Base-by-base conservation (phyloP, 768 basidiomycete species). In the Pulveroboletus sp. region DNA sequence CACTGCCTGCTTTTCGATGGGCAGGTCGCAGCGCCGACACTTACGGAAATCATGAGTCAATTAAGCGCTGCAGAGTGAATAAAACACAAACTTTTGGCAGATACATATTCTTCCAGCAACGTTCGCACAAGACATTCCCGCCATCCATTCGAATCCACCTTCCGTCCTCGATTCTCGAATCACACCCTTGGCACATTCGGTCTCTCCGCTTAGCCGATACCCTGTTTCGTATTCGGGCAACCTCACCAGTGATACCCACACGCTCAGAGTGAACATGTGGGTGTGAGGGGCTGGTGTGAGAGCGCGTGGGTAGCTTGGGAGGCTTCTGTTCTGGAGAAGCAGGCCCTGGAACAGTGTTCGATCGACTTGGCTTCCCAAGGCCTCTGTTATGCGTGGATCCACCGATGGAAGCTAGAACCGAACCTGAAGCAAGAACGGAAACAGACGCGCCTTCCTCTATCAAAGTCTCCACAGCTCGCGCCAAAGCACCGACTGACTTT, bases 91-190 rank as follows among this genome's bases (percentile, higher is more conserved):
- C 90, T 75, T 92, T 93, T 52, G 94, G 94, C 53, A 97, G 69
- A 72, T 95, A 97, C 85, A 94, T 87, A 60, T 88, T 84, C 75
- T 95, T 97, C 94, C 94, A 97, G 66, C 94, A 94, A 59, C 69
- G 70, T 62, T 94, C 94, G 66, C 94, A 97, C 58, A 97, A 69
- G 32, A 92, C 82, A 33, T 70, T 80, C 48, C 80, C 85, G n/a
- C 74, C 78, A 64, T 85, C 91, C 69, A 82, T 84, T 62, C 75
- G 77, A 51, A 90, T 86, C 91, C 85, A 94, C 57, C 87, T 73
- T 55, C 87, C 85, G 63, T 92, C 87, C 32, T 86, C 84, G 47
- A 95, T 85, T 53, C 58, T 69, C 64, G 76, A 76, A 46, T 74
- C 65, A 68, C 94, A 97, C 54, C 82, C 79, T 42, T 82, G 69